phyloP scores from a whole-genome alignment of 495 filamentous ascomycete genomes.

The Aspergillus baeticus region DNA sequence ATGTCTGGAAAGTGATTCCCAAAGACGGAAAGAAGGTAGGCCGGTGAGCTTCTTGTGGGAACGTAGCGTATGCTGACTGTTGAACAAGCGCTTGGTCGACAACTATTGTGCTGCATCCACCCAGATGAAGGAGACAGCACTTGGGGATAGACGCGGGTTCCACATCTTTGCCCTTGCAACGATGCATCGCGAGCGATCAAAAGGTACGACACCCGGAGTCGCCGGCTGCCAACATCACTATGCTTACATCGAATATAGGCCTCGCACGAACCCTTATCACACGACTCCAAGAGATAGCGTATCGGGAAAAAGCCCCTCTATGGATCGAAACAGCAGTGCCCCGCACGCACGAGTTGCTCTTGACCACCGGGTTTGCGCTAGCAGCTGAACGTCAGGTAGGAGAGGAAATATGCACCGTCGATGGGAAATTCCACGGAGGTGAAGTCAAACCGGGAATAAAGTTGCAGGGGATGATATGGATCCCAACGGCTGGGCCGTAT shows the following conservation, averaged over 20 bases:
- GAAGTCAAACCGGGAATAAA: no score
- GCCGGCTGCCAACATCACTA: not conserved
- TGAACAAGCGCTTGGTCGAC: slow-evolving; percentile 1
- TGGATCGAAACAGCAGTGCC: no score
- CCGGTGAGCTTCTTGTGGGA: no score
- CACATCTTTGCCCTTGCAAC: slow-evolving; percentile 11
- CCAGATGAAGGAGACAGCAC: not conserved
- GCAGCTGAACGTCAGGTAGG: no score
- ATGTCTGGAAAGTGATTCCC: not conserved
- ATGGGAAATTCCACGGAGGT: no score
- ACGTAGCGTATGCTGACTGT: not conserved
- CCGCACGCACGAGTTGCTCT: no score
- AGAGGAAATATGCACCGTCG: no score
- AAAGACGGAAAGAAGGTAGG: not conserved
- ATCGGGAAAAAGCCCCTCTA: not conserved
- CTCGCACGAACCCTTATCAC: slow-evolving; percentile 3
- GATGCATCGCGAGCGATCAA: not conserved
- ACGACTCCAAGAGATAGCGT: not conserved
- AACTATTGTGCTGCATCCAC: not conserved
- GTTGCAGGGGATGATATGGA: no score
- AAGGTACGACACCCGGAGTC: not conserved
- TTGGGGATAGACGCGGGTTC: not conserved
- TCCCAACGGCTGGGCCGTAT: no score
- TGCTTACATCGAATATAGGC: not conserved
- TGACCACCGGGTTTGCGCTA: no score